Base-by-base conservation (phyloP, 1,284 basidiomycete genomes). In the Tylopilus sp. region DNA sequence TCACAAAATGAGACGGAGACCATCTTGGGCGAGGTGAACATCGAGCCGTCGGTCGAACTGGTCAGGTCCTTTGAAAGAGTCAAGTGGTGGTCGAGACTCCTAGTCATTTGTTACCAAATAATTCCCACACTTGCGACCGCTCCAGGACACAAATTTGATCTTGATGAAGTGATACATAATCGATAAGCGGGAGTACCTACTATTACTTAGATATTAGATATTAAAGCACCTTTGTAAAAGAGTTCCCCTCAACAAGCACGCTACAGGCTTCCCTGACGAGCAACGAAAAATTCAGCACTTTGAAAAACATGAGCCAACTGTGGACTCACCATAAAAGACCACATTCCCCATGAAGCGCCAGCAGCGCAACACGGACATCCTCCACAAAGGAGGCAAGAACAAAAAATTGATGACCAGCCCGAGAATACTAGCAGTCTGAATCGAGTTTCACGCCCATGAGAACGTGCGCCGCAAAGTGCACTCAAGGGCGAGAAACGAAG, bases 351-450 rank as follows among this genome's bases (percentile, higher is more conserved):
- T 36, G 36, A 36, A 36, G 36, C 36, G 12, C 10, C 36, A 13
- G 36, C 36, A 36, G 44, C 5, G 41, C 7, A 19, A 44, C 41
- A 44, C 13, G 39, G 39, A 39, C 39, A 24, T 19, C 54, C 64
- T 68, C 72, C 74, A 38, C 65, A 22, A 75, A 68, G 65, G 63
- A 69, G 53, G 41, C 4, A 24, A 62, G 19, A 62, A 61, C 47
- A 2, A 62, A 78, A 71, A 74, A 65, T 59, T 65, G 8, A 6
- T 49, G 62, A 77, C 72, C 75, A 76, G 74, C 39, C 67, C 76
- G 52, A 78, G 72, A 78, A 64, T 74, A n/a, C n/a, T n/a, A n/a
- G n/a, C n/a, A 79, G 76, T 79, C 75, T 77, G 75, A 79, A 79
- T 76, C 76, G 75, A 77, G 75, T 79, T 76, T 58, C 76, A 71